These are phyloP conservation scores for Coemansia sp. DNA, from an alignment of 192 early-diverging fungal genomes.

Conservation along the genomic window DNA sequence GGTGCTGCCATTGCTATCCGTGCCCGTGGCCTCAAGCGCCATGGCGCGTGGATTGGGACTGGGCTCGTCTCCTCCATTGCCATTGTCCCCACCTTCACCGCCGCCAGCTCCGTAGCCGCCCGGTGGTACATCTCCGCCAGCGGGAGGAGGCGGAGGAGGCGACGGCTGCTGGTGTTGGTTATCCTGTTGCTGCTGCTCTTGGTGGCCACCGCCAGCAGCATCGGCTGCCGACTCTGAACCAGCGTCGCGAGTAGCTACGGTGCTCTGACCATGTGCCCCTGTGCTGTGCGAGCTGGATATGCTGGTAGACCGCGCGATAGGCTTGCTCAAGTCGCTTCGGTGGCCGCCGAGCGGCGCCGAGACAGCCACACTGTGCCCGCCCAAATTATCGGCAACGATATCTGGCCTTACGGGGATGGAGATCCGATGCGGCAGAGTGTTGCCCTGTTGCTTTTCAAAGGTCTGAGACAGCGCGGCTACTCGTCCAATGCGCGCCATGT, in stretches of 20 bases:
- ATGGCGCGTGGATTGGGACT: slow-evolving; percentile 29
- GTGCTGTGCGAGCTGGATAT: slow-evolving; percentile 47
- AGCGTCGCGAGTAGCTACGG: slow-evolving; percentile 6
- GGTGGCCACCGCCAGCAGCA: neutral
- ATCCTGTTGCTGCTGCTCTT: neutral
- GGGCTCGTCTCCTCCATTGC: slow-evolving; percentile 19
- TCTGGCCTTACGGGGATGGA: slow-evolving; percentile 26
- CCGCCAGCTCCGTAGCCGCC: slow-evolving; percentile 6
- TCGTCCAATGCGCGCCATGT: slow-evolving; percentile 42
- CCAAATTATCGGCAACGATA: slow-evolving; percentile 1
- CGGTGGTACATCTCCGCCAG: neutral
- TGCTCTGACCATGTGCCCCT: slow-evolving; percentile 40
- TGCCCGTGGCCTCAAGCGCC: slow-evolving; percentile 10
- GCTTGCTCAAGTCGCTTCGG: slow-evolving; percentile 5
- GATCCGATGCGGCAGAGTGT: slow-evolving; percentile 12
- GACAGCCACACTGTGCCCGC: slow-evolving; percentile 1
- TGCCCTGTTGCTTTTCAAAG: slow-evolving; percentile 38
- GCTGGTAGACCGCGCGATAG: slow-evolving; percentile 41
- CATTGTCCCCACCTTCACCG: slow-evolving; percentile 15
- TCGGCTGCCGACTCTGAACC: neutral
- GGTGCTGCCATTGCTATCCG: slow-evolving; percentile 36
- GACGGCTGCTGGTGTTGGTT: neutral
- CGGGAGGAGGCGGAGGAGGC: neutral
- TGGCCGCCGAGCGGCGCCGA: slow-evolving; percentile 31
- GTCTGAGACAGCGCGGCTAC: slow-evolving; percentile 51